phyloP scores from a whole-genome alignment of 305 asterid species.

The Nicotiana rustica region DNA sequence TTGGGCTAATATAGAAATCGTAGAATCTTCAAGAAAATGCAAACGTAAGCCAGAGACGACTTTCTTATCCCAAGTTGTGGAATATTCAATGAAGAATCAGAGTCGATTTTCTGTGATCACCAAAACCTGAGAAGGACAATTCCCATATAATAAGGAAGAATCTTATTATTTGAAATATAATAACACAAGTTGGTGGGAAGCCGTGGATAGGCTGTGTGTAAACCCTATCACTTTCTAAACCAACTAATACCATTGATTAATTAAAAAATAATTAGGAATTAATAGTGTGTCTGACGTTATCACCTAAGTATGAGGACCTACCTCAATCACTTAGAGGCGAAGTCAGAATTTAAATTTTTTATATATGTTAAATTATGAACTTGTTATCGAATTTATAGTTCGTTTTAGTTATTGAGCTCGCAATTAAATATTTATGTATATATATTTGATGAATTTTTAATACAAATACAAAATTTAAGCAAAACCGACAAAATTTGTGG shows the following conservation, averaged over 20 bases:
- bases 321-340: no score
- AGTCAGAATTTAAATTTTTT: no score
- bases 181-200: slow-evolving; percentile 1
- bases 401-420: no score
- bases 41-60: slow-evolving; percentile 1
- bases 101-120: neutral
- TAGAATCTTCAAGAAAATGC: slow-evolving; percentile 16
- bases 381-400: no score
- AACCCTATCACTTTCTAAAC: slow-evolving; percentile 23
- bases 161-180: neutral
- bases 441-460: no score
- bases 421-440: no score
- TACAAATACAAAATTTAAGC: no score
- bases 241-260: slow-evolving; percentile 24
- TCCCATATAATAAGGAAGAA: neutral
- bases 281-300: neutral
- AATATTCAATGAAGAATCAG: slow-evolving; percentile 7
- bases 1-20: neutral
- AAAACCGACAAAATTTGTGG: no score
- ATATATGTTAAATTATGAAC: no score
- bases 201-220: neutral
- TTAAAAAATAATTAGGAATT: neutral
- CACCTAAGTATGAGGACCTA: neutral
- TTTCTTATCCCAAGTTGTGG: neutral
- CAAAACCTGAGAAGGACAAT: neutral